A percentile compares a stretch with the other conserved stretches of the same genome.
Evolutionary conservation across 768 basidiomycete species (phyloP).

Genomic region (Fomitopsis pulvina): DNA sequence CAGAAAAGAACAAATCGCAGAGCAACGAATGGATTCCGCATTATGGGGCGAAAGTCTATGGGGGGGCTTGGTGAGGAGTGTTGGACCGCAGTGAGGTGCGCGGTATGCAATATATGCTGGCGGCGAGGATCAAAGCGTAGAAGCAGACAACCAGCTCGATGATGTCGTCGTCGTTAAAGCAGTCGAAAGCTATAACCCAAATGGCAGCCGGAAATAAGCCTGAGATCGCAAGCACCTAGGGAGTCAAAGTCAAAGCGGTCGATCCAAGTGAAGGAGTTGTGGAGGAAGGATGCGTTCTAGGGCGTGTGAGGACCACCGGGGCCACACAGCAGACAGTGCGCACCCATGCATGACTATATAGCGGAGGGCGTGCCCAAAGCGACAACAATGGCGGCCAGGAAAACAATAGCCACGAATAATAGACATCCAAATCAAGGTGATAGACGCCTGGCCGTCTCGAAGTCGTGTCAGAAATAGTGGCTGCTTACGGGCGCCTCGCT

Average conservation of each 20-base stretch:
- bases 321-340: slow-evolving; percentile 8
- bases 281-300: slow-evolving; percentile 1
- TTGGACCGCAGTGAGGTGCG: background rate
- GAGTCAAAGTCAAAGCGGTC: background rate
- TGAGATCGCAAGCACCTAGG: slow-evolving; percentile 1
- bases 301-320: slow-evolving; percentile 17
- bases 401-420: slow-evolving; percentile 1
- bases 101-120: slow-evolving; percentile 2
- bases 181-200: background rate
- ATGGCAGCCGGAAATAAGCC: background rate
- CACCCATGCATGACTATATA: slow-evolving; percentile 2
- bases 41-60: slow-evolving; percentile 11
- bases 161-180: background rate
- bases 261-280: slow-evolving; percentile 2
- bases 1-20: slow-evolving; percentile 53
- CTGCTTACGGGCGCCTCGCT: background rate
- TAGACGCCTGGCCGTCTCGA: background rate
- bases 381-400: slow-evolving; percentile 3
- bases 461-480: background rate
- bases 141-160: slow-evolving; percentile 1
- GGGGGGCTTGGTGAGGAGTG: no score
- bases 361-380: background rate
- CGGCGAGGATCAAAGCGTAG: slow-evolving; percentile 2
- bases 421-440: background rate
- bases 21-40: slow-evolving; percentile 50